phyloP scores from a whole-genome alignment of 208 protist species.

The Crithidia sp. region DNA sequence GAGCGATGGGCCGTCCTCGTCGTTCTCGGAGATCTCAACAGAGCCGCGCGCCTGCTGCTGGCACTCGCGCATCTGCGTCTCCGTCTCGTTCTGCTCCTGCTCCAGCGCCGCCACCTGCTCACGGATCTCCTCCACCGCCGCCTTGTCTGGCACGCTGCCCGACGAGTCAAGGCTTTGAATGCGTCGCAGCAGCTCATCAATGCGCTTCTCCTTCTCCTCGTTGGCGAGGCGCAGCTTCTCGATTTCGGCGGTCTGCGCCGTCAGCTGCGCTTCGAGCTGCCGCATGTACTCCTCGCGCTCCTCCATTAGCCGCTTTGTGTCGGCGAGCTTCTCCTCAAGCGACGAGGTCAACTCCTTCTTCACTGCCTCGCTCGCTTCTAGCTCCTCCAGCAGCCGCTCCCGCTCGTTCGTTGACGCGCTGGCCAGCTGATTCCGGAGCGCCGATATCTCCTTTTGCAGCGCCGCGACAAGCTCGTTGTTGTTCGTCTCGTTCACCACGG shows the following conservation, averaged over 20 bases:
- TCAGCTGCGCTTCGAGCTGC: slow-evolving; percentile 57
- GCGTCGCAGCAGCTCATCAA: slow-evolving; percentile 62
- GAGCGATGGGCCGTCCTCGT: slow-evolving; percentile 22
- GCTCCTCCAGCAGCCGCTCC: slow-evolving; percentile 57
- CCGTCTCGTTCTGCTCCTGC: slow-evolving; percentile 49
- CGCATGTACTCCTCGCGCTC: slow-evolving; percentile 74
- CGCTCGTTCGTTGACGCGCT: slow-evolving; percentile 59
- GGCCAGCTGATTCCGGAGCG: slow-evolving; percentile 53
- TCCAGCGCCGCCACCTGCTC: slow-evolving; percentile 70
- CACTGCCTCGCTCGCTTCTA: slow-evolving; percentile 69
- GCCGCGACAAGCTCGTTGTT: slow-evolving; percentile 82
- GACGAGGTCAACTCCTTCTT: slow-evolving; percentile 74
- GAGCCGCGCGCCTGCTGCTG: slow-evolving; percentile 16
- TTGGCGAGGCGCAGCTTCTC: slow-evolving; percentile 57
- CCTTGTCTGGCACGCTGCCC: slow-evolving; percentile 16
- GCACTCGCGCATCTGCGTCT: slow-evolving; percentile 35
- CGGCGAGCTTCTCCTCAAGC: slow-evolving; percentile 69
- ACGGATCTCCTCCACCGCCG: slow-evolving; percentile 53
- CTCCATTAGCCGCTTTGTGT: slow-evolving; percentile 72
- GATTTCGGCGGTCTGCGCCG: slow-evolving; percentile 62
- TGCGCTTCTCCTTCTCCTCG: slow-evolving; percentile 67
- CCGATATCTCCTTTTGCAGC: slow-evolving; percentile 72
- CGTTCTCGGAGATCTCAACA: slow-evolving; percentile 16
- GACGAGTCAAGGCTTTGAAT: slow-evolving; percentile 37
- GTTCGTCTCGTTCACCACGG: slow-evolving; percentile 87